Conservation (phyloP, 306 rosid species). For the Lablab purpureus region DNA sequence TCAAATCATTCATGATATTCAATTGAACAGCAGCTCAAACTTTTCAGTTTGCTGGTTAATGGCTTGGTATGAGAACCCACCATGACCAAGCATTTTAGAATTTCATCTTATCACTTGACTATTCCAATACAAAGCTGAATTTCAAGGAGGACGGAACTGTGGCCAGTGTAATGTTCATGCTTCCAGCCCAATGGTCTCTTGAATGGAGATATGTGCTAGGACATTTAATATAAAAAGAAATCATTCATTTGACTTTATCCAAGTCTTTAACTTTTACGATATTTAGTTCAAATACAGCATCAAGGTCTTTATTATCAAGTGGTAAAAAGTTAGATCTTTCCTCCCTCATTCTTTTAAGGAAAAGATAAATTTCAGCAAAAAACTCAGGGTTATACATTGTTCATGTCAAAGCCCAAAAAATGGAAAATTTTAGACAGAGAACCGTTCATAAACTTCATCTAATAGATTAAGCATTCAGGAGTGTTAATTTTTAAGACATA, state of each 20-base stretch:
- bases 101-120: background rate
- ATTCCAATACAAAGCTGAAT: background rate
- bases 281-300: background rate
- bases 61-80: background rate
- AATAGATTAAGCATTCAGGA: constrained; percentile 17
- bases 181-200: background rate
- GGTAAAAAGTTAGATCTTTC: background rate
- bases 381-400: background rate
- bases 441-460: constrained; percentile 24
- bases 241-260: background rate
- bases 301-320: background rate
- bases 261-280: background rate
- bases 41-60: background rate
- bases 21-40: background rate
- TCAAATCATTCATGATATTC: background rate
- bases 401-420: background rate
- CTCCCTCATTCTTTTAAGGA: background rate
- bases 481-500: background rate
- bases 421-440: background rate
- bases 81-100: constrained; percentile 6
- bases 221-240: background rate
- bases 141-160: too few species aligned
- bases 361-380: background rate
- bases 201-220: background rate
- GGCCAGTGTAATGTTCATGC: background rate